These are phyloP conservation scores for Salix arbutifolia DNA, from an alignment of 345 rosid species.

Conservation along the genomic window DNA sequence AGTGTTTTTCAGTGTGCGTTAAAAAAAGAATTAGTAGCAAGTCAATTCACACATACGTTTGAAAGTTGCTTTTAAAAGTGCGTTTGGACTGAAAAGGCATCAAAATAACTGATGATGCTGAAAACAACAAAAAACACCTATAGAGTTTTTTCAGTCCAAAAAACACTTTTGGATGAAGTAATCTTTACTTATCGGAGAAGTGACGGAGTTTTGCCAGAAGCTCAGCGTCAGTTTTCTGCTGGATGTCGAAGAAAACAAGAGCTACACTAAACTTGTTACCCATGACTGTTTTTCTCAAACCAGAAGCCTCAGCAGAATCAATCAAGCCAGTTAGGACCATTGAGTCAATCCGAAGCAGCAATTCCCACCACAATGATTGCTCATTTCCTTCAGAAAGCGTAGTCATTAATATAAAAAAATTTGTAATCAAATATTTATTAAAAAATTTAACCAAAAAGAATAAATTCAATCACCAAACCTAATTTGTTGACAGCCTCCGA, in stretches of 20 bases:
- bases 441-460: not conserved
- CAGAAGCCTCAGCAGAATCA: slow-evolving; percentile 52
- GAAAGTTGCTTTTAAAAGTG: too few relatives aligned
- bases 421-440: not conserved
- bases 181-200: slow-evolving; percentile 45
- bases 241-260: slow-evolving; percentile 41
- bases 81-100: too few relatives aligned
- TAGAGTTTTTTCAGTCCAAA: too few relatives aligned
- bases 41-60: too few relatives aligned
- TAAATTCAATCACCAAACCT: slow-evolving; percentile 24
- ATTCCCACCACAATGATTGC: slow-evolving; percentile 51
- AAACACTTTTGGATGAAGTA: too few relatives aligned
- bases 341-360: slow-evolving; percentile 70
- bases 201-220: slow-evolving; percentile 56
- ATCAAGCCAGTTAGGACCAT: slow-evolving; percentile 62
- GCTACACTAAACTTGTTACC: slow-evolving; percentile 41
- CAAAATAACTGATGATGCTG: too few relatives aligned
- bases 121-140: too few relatives aligned
- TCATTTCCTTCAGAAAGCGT: slow-evolving; percentile 42
- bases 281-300: slow-evolving; percentile 49
- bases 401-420: slow-evolving; percentile 1
- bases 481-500: slow-evolving; percentile 39
- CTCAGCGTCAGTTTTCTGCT: slow-evolving; percentile 49
- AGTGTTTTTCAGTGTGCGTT: too few relatives aligned
- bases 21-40: too few relatives aligned